phyloP scores from a whole-genome alignment of 1,284 basidiomycete genomes.

The Ustilago loliicola region DNA sequence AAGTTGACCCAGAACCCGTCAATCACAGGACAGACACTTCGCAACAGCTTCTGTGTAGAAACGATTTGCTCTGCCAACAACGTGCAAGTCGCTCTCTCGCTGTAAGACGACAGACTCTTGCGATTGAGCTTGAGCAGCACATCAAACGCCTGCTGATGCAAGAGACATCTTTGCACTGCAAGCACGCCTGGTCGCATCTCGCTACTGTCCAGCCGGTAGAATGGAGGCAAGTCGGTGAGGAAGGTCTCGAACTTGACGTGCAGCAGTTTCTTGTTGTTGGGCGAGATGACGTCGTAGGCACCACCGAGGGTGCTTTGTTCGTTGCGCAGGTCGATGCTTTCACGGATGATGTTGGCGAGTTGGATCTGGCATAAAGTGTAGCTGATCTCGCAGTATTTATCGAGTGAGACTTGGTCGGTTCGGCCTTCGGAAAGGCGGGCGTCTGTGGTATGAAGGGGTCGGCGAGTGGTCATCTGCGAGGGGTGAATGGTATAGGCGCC shows the following conservation, averaged over 20 bases:
- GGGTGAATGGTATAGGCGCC: constrained; percentile 60
- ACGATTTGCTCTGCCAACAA: constrained; percentile 54
- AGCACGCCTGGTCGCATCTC: constrained; percentile 42
- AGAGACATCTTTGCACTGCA: constrained; percentile 54
- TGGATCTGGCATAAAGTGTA: constrained; percentile 55
- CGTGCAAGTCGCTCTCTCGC: constrained; percentile 44
- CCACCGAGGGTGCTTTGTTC: constrained; percentile 45
- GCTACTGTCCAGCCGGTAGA: constrained; percentile 47
- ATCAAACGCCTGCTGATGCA: constrained; percentile 59
- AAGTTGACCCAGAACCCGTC: constrained; percentile 60
- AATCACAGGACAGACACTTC: constrained; percentile 55
- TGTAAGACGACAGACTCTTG: constrained; percentile 29
- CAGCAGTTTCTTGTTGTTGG: constrained; percentile 45
- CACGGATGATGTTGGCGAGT: constrained; percentile 53
- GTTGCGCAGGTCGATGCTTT: constrained; percentile 56
- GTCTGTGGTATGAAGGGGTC: constrained; percentile 56
- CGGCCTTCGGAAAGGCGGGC: constrained; percentile 32
- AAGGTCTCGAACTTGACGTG: constrained; percentile 39
- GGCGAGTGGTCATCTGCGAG: constrained; percentile 55
- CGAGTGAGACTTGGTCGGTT: constrained; percentile 32
- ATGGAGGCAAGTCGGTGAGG: constrained; percentile 50
- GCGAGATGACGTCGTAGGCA: constrained; percentile 37
- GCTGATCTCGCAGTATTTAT: constrained; percentile 47
- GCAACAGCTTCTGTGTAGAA: constrained; percentile 52
- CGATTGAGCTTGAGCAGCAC: constrained; percentile 57